Conservation (phyloP, 176 grass and related monocot species). For the Ensete glaucum region DNA sequence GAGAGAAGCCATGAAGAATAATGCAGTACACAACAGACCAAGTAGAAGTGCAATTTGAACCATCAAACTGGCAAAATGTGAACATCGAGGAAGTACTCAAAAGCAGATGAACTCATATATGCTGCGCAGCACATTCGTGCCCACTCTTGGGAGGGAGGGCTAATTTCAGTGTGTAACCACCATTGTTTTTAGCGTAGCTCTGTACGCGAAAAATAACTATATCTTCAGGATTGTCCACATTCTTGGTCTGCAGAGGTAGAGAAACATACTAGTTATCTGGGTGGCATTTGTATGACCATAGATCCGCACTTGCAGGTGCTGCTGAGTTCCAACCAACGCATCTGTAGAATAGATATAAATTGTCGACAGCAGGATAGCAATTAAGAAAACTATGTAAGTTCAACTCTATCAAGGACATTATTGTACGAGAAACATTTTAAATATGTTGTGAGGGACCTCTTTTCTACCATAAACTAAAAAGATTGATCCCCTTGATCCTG, state of each 20-base stretch:
- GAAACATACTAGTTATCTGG: not conserved
- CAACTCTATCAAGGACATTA: not conserved
- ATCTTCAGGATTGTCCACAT: not conserved
- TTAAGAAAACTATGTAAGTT: not conserved
- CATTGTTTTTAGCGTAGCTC: not conserved
- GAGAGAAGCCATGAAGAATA: not conserved
- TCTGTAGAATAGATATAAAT: not conserved
- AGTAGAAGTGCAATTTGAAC: not conserved
- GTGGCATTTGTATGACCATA: not conserved
- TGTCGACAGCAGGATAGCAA: not conserved
- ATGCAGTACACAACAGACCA: not conserved
- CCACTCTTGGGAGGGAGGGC: not conserved
- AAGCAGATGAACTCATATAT: not conserved
- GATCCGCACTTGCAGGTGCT: not conserved
- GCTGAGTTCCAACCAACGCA: not conserved
- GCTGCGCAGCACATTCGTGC: not conserved
- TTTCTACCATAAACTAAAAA: too few species aligned
- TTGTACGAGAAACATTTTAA: not conserved
- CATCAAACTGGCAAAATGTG: not conserved
- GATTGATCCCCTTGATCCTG: too few species aligned
- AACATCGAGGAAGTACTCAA: not conserved
- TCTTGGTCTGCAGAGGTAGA: not conserved
- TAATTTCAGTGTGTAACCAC: not conserved
- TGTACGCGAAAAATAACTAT: not conserved
- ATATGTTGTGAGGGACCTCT: too few species aligned